These are phyloP conservation scores for Xylaria scruposa DNA, from an alignment of 495 filamentous ascomycete genomes.

Conservation along the genomic window DNA sequence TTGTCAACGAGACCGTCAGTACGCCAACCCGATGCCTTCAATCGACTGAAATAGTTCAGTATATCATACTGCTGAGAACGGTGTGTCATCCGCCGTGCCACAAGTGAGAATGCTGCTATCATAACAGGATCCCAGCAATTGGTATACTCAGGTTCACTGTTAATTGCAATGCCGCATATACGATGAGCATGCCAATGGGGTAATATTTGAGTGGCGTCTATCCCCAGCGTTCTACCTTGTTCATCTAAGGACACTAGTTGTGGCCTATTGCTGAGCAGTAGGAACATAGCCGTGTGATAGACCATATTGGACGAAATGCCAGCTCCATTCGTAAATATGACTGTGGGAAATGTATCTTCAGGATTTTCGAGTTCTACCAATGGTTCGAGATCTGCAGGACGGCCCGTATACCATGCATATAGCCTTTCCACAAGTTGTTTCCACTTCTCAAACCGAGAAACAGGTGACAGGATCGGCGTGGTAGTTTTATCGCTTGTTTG, in stretches of 20 bases:
- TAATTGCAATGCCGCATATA: conserved; percentile 32
- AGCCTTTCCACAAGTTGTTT: conserved; percentile 17
- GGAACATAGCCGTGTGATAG: conserved; percentile 53
- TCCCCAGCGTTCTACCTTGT: background rate
- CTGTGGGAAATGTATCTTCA: conserved; percentile 40
- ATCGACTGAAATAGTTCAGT: conserved; percentile 8
- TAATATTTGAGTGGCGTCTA: conserved; percentile 16
- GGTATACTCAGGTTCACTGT: conserved; percentile 31
- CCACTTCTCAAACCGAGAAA: conserved; percentile 6
- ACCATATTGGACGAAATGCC: conserved; percentile 50
- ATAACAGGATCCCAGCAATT: conserved; percentile 33
- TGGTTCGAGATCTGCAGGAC: conserved; percentile 24
- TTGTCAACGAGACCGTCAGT: conserved; percentile 29
- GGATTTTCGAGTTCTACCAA: conserved; percentile 21
- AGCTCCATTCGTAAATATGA: conserved; percentile 51
- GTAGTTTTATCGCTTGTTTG: background rate
- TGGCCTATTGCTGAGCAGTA: conserved; percentile 48
- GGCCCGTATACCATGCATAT: conserved; percentile 20
- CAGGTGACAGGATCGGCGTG: background rate
- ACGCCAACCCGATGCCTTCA: conserved; percentile 30
- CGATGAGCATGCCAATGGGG: conserved; percentile 30
- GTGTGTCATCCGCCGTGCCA: conserved; percentile 23
- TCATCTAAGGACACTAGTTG: conserved; percentile 24
- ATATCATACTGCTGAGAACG: conserved; percentile 26
- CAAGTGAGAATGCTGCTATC: conserved; percentile 32